Evolutionary conservation across 139 green algal genomes (phyloP).

Genomic region (Mesostigma viride): DNA sequence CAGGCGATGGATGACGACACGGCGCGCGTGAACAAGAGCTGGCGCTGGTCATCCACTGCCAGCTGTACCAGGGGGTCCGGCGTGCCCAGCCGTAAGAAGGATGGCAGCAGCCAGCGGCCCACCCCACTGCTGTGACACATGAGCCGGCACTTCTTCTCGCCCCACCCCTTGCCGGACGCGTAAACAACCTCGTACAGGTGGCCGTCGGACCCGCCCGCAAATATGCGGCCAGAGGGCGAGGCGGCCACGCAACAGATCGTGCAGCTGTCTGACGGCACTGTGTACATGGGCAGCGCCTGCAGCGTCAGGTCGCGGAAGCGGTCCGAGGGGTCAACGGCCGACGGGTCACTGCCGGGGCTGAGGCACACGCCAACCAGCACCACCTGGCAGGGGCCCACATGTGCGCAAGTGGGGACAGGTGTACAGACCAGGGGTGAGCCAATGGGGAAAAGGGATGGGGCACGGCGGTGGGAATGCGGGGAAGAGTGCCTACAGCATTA

Average conservation of each 20-base stretch:
- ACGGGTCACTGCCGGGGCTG: conserved; percentile 13
- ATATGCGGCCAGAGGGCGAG: conserved; percentile 63
- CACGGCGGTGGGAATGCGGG: not conserved
- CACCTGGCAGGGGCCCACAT: conserved; percentile 50
- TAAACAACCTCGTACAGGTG: conserved; percentile 90
- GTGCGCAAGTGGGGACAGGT: not conserved
- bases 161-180: conserved; percentile 47
- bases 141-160: conserved; percentile 57
- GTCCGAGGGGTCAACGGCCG: conserved; percentile 11
- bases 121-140: conserved; percentile 32
- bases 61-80: conserved; percentile 55
- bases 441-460: not conserved
- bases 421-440: not conserved
- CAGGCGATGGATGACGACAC: conserved; percentile 52
- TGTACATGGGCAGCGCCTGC: conserved; percentile 73
- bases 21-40: conserved; percentile 71
- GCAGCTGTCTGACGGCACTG: conserved; percentile 62
- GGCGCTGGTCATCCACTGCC: conserved; percentile 58
- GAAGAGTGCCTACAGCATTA: not conserved
- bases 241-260: conserved; percentile 57
- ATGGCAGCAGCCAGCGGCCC: conserved; percentile 35
- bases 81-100: conserved; percentile 39
- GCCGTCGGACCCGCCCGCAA: conserved; percentile 79
- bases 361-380: conserved; percentile 73
- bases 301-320: conserved; percentile 41